These are phyloP conservation scores for Calonectria honghensis DNA, from an alignment of 2,329 filamentous ascomycete species.

Conservation along the genomic window DNA sequence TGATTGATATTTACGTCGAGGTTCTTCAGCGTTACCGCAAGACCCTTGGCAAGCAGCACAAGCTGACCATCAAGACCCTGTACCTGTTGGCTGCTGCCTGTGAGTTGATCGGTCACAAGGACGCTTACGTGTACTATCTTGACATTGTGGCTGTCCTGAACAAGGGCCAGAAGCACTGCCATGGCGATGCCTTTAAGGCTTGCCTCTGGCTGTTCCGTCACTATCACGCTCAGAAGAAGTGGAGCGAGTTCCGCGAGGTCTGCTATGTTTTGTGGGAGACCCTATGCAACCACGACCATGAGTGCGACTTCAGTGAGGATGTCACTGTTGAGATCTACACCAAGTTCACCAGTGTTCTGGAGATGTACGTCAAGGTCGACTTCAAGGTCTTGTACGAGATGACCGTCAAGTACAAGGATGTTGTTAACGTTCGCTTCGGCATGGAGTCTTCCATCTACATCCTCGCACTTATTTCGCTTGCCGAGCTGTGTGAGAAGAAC, in stretches of 20 bases:
- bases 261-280: constrained; percentile 68
- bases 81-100: constrained; percentile 55
- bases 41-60: constrained; percentile 53
- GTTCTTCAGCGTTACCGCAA: constrained; percentile 59
- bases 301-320: constrained; percentile 62
- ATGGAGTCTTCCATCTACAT: constrained; percentile 53
- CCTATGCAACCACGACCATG: constrained; percentile 60
- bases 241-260: constrained; percentile 66
- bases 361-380: constrained; percentile 64
- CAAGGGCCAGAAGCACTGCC: constrained; percentile 57
- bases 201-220: constrained; percentile 65
- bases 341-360: constrained; percentile 68
- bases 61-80: constrained; percentile 59
- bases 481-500: constrained; percentile 66
- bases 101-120: constrained; percentile 55
- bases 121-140: constrained; percentile 60
- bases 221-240: constrained; percentile 66
- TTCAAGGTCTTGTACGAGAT: constrained; percentile 65
- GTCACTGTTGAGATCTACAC: constrained; percentile 64
- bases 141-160: constrained; percentile 61
- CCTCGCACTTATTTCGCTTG: constrained; percentile 61
- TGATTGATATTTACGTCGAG: constrained; percentile 60
- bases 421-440: constrained; percentile 63
- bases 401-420: constrained; percentile 68
- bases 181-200: constrained; percentile 66